Evolutionary conservation across 2,329 filamentous ascomycete species (phyloP), one percentile per base, ranked within the genome.

Genomic region (Aspergillus vadensis): DNA sequence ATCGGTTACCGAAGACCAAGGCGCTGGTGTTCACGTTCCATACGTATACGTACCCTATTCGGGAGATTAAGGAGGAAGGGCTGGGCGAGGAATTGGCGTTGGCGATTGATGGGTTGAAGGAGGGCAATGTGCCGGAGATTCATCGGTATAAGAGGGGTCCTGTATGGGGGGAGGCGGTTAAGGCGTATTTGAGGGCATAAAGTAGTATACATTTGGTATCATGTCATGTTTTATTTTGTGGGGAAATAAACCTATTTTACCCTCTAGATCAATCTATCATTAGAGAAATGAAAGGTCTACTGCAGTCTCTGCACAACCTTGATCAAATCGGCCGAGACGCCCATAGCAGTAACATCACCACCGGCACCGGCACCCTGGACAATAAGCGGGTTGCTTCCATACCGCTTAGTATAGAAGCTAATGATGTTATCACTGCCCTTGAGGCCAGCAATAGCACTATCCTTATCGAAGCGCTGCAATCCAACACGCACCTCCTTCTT

Each of bases 341-440:
- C 95, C 94, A 98, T 98, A 27, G 95, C 95, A 36, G 95, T 99
- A 56, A 98, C 92, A 48, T 97, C 93, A 65, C 91, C 93, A 69
- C 95, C 95, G 25, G 95, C 95, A 63, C 93, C 95, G 38, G 92
- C 92, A 61, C 95, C 95, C 81, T 98, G 94, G 65, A 99, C 87
- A 73, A 97, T 97, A 64, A 99, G 82, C 47, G 95, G 93, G 78
- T 94, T 96, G 74, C 83, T 85, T 60, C 92, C 92, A 74, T 99
- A 99, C 70, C 95, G 86, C 83, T 96, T 90, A 5, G 95, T 99
- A 80, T 97, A 96, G 83, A 99, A 97, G 82, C 89, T 96, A 74
- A 99, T 97, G 75, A 99, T 96, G 82, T 99, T 99, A 76, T 98
- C 95, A 77, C 93, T 98, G 38, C 95, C 95, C 85, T 97, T 96